These are phyloP conservation scores for Sporisorium graminicola DNA, from an alignment of 1,284 basidiomycete species.

Conservation along the genomic window DNA sequence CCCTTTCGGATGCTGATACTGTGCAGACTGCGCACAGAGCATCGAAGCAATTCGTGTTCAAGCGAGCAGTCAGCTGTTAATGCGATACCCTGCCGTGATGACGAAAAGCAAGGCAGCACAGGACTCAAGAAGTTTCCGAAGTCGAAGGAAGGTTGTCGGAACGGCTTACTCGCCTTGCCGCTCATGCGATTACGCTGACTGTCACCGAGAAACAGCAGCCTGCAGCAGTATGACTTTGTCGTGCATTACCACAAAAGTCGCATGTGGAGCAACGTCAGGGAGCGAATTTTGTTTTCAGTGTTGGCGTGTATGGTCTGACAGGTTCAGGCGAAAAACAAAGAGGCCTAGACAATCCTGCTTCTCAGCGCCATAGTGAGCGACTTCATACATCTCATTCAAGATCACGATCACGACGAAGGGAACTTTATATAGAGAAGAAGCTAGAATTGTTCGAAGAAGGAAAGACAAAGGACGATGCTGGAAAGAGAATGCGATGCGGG, in stretches of 20 bases:
- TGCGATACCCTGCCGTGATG: not conserved
- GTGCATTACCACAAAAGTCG: not conserved
- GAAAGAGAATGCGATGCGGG: constrained; percentile 4
- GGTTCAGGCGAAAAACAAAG: not conserved
- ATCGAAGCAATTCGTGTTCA: too few relatives aligned
- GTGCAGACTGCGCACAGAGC: too few relatives aligned
- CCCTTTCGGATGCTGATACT: too few relatives aligned
- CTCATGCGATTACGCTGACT: constrained; percentile 6
- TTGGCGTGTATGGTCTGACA: not conserved
- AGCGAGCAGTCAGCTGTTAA: too few relatives aligned
- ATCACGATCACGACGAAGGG: not conserved
- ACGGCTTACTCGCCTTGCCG: not conserved
- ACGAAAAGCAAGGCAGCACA: too few relatives aligned
- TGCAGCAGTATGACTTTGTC: constrained; percentile 3
- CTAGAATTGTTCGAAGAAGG: not conserved
- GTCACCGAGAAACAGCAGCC: not conserved
- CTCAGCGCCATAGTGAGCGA: not conserved
- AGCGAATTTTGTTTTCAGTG: not conserved
- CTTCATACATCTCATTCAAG: not conserved
- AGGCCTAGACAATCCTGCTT: too few relatives aligned
- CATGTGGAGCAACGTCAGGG: too few relatives aligned
- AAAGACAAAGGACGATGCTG: not conserved
- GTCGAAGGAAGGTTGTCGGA: not conserved
- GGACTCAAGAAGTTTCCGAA: too few relatives aligned
- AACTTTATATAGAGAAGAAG: not conserved